Evolutionary conservation across 139 green algal species (phyloP).

Genomic region (Closterium sp.): DNA sequence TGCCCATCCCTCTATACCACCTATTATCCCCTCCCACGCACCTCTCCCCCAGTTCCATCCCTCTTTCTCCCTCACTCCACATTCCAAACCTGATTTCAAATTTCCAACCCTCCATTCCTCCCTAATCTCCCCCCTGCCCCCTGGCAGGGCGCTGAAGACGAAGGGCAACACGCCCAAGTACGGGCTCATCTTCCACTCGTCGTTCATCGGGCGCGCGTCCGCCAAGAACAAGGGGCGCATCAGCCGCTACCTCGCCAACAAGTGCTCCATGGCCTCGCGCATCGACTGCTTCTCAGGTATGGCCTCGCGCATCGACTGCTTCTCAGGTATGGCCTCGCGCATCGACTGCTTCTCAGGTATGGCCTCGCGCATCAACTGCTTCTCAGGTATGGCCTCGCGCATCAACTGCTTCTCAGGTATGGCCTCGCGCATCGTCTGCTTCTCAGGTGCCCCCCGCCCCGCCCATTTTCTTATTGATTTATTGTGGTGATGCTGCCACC

Average conservation of each 20-base stretch:
- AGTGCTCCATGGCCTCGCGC: constrained; percentile 92
- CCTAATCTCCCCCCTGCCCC: neutral
- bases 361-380: constrained; percentile 92
- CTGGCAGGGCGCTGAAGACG: constrained; percentile 90
- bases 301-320: constrained; percentile 92
- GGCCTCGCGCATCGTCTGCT: constrained; percentile 92
- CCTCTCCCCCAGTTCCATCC: neutral
- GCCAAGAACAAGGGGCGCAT: constrained; percentile 97
- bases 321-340: constrained; percentile 93
- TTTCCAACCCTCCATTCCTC: neutral
- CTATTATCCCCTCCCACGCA: neutral
- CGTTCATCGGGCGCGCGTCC: constrained; percentile 94
- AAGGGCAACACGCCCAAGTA: constrained; percentile 99
- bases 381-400: constrained; percentile 93
- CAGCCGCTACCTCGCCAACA: constrained; percentile 97
- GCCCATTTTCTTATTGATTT: neutral
- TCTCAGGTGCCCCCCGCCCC: constrained; percentile 58
- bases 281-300: constrained; percentile 96
- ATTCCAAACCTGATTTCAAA: neutral
- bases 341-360: constrained; percentile 99
- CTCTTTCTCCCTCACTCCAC: neutral
- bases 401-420: constrained; percentile 99
- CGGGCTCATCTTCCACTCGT: constrained; percentile 98
- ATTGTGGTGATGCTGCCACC: neutral
- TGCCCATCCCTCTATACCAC: neutral